Evolutionary conservation across 345 rosid genomes (phyloP).

Genomic region (Punica granatum): DNA sequence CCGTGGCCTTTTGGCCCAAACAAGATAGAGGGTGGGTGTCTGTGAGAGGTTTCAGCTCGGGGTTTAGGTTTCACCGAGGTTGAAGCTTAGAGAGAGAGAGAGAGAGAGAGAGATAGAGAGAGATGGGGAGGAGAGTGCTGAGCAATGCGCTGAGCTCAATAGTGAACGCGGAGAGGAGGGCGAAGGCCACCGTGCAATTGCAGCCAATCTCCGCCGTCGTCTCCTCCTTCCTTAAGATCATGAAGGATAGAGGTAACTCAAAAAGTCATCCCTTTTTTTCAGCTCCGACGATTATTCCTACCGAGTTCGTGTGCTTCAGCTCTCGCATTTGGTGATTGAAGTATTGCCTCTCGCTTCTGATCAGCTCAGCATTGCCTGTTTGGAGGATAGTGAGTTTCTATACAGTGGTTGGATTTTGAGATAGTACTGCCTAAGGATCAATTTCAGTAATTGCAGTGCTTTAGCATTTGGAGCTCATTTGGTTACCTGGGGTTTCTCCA

Average conservation of each 20-base stretch:
- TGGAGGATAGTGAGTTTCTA: too few relatives aligned
- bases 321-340: neutral
- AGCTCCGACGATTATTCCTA: neutral
- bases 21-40: neutral
- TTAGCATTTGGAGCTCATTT: neutral
- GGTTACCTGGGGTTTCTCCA: neutral
- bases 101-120: conserved; percentile 8
- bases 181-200: conserved; percentile 67
- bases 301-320: neutral
- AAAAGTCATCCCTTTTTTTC: neutral
- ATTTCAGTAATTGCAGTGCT: neutral
- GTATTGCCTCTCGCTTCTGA: too few relatives aligned
- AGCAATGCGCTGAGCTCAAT: conserved; percentile 79
- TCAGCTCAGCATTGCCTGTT: too few relatives aligned
- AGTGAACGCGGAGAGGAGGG: conserved; percentile 86
- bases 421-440: neutral
- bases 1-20: neutral
- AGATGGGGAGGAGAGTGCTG: conserved; percentile 85
- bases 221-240: conserved; percentile 82
- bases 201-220: conserved; percentile 77
- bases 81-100: neutral
- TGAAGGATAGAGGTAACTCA: conserved; percentile 62
- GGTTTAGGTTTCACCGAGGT: too few relatives aligned
- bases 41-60: rapidly evolving
- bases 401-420: neutral